These are phyloP conservation scores for Tricladium varicosporioides DNA, from an alignment of 2,329 filamentous ascomycete genomes.

Conservation along the genomic window DNA sequence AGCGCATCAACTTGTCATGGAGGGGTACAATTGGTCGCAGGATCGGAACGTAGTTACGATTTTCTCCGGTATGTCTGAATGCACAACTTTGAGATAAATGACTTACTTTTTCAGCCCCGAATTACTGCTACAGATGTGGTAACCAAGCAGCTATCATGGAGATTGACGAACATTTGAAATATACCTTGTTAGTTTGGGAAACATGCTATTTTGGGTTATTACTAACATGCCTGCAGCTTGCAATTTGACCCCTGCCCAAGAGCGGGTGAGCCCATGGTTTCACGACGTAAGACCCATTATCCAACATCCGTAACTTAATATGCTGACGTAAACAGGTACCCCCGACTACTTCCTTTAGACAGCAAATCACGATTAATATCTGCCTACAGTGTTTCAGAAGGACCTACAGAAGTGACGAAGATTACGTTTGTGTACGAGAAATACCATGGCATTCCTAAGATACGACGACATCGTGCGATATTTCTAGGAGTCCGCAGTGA, in stretches of 20 bases:
- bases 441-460: slow-evolving; percentile 15
- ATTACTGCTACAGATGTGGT: slow-evolving; percentile 98
- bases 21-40: slow-evolving; percentile 99
- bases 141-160: slow-evolving; percentile 99
- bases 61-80: slow-evolving; percentile 72
- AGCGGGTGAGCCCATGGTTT: slow-evolving; percentile 98
- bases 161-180: slow-evolving; percentile 98
- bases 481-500: slow-evolving; percentile 8
- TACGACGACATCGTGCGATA: slow-evolving; percentile 13
- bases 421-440: slow-evolving; percentile 26
- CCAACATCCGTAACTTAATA: background rate
- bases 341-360: slow-evolving; percentile 96
- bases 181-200: slow-evolving; percentile 82
- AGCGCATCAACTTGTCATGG: slow-evolving; percentile 98
- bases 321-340: slow-evolving; percentile 53
- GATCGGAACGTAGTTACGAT: slow-evolving; percentile 98
- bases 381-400: slow-evolving; percentile 9
- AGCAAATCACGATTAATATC: slow-evolving; percentile 7
- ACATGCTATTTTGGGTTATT: background rate
- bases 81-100: background rate
- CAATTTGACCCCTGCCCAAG: slow-evolving; percentile 99
- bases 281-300: slow-evolving; percentile 63
- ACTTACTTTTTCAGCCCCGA: slow-evolving; percentile 56
- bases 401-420: slow-evolving; percentile 23
- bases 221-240: slow-evolving; percentile 60